phyloP scores from a whole-genome alignment of 2,329 filamentous ascomycete genomes.

The Colletotrichum agaves region DNA sequence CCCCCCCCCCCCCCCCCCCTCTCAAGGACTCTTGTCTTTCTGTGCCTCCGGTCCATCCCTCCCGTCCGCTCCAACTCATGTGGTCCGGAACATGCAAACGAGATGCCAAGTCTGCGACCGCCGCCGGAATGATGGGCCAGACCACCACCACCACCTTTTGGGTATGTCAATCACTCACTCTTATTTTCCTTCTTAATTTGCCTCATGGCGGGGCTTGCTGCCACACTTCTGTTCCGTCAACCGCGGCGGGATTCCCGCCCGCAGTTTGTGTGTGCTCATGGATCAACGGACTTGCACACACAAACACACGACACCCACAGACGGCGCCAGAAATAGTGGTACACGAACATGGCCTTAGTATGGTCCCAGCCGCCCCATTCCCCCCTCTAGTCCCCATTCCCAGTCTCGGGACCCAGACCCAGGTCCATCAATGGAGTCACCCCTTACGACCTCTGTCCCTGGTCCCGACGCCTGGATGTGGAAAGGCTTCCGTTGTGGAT shows the following conservation, averaged over 20 bases:
- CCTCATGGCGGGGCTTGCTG: constrained; percentile 1
- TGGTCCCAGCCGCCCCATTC: not conserved
- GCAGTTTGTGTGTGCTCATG: not conserved
- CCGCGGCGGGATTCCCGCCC: not conserved
- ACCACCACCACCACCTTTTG: constrained; percentile 9
- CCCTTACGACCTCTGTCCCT: constrained; percentile 36
- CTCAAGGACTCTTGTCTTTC: constrained; percentile 4
- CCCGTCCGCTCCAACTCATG: constrained; percentile 32
- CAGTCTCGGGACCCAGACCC: constrained; percentile 16
- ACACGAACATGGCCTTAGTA: constrained; percentile 5
- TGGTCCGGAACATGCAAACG: constrained; percentile 33
- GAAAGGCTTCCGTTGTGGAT: constrained; percentile 37
- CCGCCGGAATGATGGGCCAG: constrained; percentile 7
- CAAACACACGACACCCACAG: not conserved
- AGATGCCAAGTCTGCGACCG: constrained; percentile 30
- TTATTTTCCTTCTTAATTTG: not conserved
- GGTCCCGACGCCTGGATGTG: constrained; percentile 31
- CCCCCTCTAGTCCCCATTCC: not conserved
- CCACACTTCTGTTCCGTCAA: constrained; percentile 5
- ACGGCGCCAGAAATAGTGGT: not conserved
- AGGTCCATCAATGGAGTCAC: constrained; percentile 27
- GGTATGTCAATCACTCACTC: constrained; percentile 8
- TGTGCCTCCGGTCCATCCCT: constrained; percentile 37
- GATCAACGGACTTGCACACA: not conserved
- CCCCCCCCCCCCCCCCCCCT: too few relatives aligned